Evolutionary conservation across 2,329 filamentous ascomycete genomes (phyloP).

Genomic region (Penicillium sp.): DNA sequence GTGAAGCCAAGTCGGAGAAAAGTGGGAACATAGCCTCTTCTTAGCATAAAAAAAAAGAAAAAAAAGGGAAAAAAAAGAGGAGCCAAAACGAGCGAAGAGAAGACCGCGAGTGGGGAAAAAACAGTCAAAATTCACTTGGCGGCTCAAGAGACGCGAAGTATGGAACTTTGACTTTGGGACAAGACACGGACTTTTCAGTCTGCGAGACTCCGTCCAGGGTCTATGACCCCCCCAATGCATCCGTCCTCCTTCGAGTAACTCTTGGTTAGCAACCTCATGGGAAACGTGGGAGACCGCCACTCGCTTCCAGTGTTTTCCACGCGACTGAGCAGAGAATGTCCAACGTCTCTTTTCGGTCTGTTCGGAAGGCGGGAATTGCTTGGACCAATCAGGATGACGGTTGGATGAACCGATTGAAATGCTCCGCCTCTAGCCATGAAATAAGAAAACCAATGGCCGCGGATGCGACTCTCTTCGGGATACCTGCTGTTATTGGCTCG

Average conservation of each 20-base stretch:
- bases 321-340: neutral
- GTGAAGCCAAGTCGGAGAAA: neutral
- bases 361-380: neutral
- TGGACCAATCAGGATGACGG: neutral
- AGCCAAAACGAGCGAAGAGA: neutral
- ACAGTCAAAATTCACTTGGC: neutral
- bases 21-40: slow-evolving; percentile 2
- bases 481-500: neutral
- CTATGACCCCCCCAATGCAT: neutral
- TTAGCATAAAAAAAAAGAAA: slow-evolving; percentile 5
- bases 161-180: too few species aligned
- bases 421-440: too few species aligned
- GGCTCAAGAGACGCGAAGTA: neutral
- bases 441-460: too few species aligned
- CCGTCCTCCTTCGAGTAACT: neutral
- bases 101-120: slow-evolving; percentile 10
- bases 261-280: neutral
- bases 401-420: neutral
- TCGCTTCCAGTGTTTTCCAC: neutral
- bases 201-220: neutral
- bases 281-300: neutral
- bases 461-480: neutral
- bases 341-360: neutral
- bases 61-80: neutral
- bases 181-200: neutral